A percentile compares a stretch with the other conserved stretches of the same genome.
phyloP scores from a whole-genome alignment of 2,329 filamentous ascomycete genomes.

The Trichothecium roseum region DNA sequence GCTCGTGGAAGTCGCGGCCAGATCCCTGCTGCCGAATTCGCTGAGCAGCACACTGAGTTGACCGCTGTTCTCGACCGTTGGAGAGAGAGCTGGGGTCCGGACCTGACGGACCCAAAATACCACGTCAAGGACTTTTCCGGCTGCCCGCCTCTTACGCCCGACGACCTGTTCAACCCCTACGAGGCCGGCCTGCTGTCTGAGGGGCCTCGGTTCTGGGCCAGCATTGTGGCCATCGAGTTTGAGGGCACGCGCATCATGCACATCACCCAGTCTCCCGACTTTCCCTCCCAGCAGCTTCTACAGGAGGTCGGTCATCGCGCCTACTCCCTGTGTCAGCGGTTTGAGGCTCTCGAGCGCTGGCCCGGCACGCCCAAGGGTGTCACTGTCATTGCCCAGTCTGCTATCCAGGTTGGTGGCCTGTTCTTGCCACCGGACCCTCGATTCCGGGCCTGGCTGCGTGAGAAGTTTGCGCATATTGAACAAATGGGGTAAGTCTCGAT shows the following conservation, averaged over 20 bases:
- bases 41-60: constrained; percentile 46
- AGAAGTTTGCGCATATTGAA: constrained; percentile 71
- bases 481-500: constrained; percentile 56
- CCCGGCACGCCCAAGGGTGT: constrained; percentile 59
- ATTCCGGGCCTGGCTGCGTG: constrained; percentile 69
- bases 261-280: constrained; percentile 57
- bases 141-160: constrained; percentile 36
- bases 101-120: constrained; percentile 49
- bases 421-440: constrained; percentile 68
- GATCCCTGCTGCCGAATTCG: constrained; percentile 55
- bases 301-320: constrained; percentile 51
- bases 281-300: constrained; percentile 37
- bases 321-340: constrained; percentile 63
- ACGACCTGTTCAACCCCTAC: constrained; percentile 67
- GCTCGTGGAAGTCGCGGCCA: constrained; percentile 55
- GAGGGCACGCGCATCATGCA: constrained; percentile 74
- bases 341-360: constrained; percentile 68
- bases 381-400: constrained; percentile 63
- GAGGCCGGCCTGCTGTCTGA: constrained; percentile 58
- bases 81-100: constrained; percentile 48
- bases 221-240: constrained; percentile 66
- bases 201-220: constrained; percentile 63
- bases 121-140: constrained; percentile 55
- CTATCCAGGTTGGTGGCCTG: constrained; percentile 63
- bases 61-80: constrained; percentile 35